Evolutionary conservation across 192 early-diverging fungal species (phyloP).

Genomic region (Coemansia erecta): DNA sequence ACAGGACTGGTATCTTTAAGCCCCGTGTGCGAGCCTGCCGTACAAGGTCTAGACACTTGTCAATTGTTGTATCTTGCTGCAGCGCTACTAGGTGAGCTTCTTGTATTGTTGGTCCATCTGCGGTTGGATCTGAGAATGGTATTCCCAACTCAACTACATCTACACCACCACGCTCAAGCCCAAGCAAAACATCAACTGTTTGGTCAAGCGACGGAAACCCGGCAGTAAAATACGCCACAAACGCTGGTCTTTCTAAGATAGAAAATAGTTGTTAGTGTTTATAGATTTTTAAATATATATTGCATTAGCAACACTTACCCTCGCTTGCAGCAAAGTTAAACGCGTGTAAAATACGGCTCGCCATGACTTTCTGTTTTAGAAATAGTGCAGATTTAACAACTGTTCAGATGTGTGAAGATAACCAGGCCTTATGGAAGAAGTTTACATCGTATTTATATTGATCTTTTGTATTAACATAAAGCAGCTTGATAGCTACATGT

Average conservation of each 20-base stretch:
- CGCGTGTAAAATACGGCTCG: no score
- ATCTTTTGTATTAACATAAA: no score
- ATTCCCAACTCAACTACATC: constrained; percentile 98
- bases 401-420: no score
- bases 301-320: no score
- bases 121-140: constrained; percentile 96
- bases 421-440: no score
- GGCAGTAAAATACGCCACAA: constrained; percentile 91
- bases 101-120: constrained; percentile 97
- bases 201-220: constrained; percentile 79
- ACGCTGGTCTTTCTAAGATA: constrained; percentile 72
- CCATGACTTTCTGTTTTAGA: no score
- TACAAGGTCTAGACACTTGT: constrained; percentile 78
- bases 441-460: no score
- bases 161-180: constrained; percentile 83
- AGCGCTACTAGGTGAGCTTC: constrained; percentile 78
- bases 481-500: no score
- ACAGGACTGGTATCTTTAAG: constrained; percentile 83
- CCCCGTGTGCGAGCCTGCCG: constrained; percentile 75
- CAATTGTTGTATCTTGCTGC: constrained; percentile 71
- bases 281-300: no score
- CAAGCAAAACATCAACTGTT: constrained; percentile 81
- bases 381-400: no score
- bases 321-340: no score
- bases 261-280: no score